A percentile compares a stretch with the other conserved stretches of the same genome.
These are phyloP conservation scores for Rhodosporidiobolus odoratus DNA, from an alignment of 768 basidiomycete species.

Conservation along the genomic window DNA sequence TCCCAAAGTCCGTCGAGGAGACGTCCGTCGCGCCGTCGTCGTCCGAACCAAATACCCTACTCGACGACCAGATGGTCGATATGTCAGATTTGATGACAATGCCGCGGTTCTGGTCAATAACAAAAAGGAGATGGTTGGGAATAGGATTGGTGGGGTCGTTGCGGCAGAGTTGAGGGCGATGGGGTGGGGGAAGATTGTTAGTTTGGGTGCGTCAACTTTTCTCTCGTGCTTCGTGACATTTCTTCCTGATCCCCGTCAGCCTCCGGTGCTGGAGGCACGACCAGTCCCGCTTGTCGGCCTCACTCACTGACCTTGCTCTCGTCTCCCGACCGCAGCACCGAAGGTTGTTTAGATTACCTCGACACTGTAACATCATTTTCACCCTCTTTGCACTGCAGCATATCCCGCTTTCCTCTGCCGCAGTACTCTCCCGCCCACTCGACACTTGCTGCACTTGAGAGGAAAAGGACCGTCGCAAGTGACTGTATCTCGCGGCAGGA, in stretches of 20 bases:
- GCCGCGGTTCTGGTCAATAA: slow-evolving; percentile 89
- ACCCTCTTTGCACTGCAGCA: too few species aligned
- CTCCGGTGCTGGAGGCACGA: neutral
- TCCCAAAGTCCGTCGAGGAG: slow-evolving; percentile 84
- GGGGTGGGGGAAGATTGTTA: slow-evolving; percentile 91
- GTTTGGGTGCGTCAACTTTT: slow-evolving; percentile 53
- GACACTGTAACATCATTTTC: slow-evolving; percentile 1
- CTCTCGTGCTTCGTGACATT: too few species aligned
- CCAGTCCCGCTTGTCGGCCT: too few species aligned
- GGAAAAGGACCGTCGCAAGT: too few species aligned
- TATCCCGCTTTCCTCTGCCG: too few species aligned
- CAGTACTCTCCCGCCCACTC: too few species aligned
- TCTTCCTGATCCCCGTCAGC: too few species aligned
- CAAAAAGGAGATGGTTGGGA: slow-evolving; percentile 92
- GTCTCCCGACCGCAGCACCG: slow-evolving; percentile 10
- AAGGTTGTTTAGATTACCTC: slow-evolving; percentile 20
- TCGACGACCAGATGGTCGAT: slow-evolving; percentile 77
- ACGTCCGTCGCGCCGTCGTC: slow-evolving; percentile 91
- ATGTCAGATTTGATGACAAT: slow-evolving; percentile 90
- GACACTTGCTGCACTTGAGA: too few species aligned
- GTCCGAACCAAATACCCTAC: slow-evolving; percentile 86
- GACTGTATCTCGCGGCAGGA: too few species aligned
- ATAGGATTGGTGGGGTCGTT: slow-evolving; percentile 87
- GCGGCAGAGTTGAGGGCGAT: slow-evolving; percentile 83
- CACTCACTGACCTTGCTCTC: neutral